Percentiles rank a stretch among this genome's conserved stretches.
Conservation (phyloP, 176 grass and related monocot genomes). For the Avena atlantica region DNA sequence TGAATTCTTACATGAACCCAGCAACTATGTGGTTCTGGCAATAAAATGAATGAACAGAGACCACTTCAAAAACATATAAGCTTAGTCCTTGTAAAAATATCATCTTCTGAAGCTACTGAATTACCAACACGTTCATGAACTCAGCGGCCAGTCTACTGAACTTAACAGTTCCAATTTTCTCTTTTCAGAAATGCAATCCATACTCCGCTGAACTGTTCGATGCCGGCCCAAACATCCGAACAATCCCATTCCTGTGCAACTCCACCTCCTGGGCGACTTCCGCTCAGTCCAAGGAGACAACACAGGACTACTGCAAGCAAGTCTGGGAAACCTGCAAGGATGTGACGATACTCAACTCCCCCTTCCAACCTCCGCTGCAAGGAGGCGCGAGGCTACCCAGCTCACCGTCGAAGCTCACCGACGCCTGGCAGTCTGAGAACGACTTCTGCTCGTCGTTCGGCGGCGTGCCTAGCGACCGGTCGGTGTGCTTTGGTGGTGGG, state of each 20-base stretch:
- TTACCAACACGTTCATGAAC: not conserved
- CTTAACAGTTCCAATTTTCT: not conserved
- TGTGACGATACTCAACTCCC: constrained; percentile 65
- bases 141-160: not conserved
- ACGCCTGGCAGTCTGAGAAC: constrained; percentile 74
- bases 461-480: constrained; percentile 44
- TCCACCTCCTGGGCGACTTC: constrained; percentile 35
- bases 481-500: constrained; percentile 64
- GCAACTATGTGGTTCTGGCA: not conserved
- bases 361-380: constrained; percentile 63
- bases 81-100: not conserved
- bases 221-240: constrained; percentile 42
- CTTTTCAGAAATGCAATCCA: constrained; percentile 81
- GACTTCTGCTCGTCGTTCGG: constrained; percentile 81
- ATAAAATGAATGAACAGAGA: not conserved
- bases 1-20: not conserved
- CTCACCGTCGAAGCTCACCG: constrained; percentile 56
- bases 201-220: constrained; percentile 71
- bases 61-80: not conserved
- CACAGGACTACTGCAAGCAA: constrained; percentile 62
- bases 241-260: constrained; percentile 72
- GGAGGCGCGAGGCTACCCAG: constrained; percentile 40
- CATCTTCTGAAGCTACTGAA: not conserved
- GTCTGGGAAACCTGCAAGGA: constrained; percentile 85
- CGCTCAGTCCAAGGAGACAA: constrained; percentile 55